Percentiles rank a stretch among this genome's conserved stretches.
phyloP scores from a whole-genome alignment of 805 yeast species.

The Torulaspora delbrueckii region DNA sequence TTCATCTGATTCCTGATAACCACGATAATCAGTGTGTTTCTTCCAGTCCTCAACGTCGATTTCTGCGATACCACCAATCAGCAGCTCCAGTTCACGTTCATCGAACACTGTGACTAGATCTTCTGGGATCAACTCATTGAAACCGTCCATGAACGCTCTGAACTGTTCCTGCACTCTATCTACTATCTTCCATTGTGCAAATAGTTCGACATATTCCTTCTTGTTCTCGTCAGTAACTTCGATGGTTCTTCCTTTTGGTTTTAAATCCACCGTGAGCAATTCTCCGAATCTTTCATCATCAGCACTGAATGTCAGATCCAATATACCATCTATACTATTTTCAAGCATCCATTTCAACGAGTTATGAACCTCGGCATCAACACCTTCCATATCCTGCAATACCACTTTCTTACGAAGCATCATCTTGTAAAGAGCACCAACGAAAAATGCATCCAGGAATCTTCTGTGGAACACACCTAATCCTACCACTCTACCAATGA shows the following conservation, averaged over 20 bases:
- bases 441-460: conserved; percentile 95
- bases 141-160: conserved; percentile 93
- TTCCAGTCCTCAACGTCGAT: conserved; percentile 99
- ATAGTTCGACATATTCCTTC: conserved; percentile 89
- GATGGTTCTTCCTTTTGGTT: conserved; percentile 79
- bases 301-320: conserved; percentile 83
- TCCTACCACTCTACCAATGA: conserved; percentile 97
- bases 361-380: conserved; percentile 93
- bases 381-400: conserved; percentile 96
- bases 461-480: conserved; percentile 97
- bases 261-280: conserved; percentile 81
- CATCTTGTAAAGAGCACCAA: conserved; percentile 97
- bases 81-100: conserved; percentile 92
- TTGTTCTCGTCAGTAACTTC: conserved; percentile 94
- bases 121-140: conserved; percentile 95
- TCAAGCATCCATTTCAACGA: conserved; percentile 94
- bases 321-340: conserved; percentile 82
- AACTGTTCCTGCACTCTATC: conserved; percentile 94
- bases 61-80: conserved; percentile 97
- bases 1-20: conserved; percentile 93
- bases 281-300: conserved; percentile 96
- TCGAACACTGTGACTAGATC: conserved; percentile 95
- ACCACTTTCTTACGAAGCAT: conserved; percentile 92
- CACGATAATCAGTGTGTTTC: conserved; percentile 97
- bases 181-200: conserved; percentile 93